Percentiles rank a stretch among this genome's conserved stretches.
Conservation (phyloP, 1,284 basidiomycete species). For the Hypsizygus ulmarius region DNA sequence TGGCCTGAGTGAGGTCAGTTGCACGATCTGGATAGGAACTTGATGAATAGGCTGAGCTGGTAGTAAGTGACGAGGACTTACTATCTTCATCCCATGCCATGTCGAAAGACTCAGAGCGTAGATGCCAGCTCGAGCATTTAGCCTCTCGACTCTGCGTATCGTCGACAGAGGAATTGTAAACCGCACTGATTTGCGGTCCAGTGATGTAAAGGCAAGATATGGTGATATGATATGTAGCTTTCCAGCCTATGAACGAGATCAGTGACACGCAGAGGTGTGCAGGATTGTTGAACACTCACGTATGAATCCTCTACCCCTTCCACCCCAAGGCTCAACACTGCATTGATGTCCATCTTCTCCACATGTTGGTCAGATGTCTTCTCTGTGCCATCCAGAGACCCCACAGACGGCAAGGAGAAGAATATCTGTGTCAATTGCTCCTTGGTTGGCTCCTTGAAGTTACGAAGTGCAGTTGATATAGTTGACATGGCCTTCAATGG, state of each 20-base stretch:
- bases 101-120: conserved; percentile 93
- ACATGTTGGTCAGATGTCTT: conserved; percentile 35
- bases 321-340: conserved; percentile 78
- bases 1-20: conserved; percentile 93
- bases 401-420: conserved; percentile 72
- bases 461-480: conserved; percentile 81
- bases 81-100: conserved; percentile 96
- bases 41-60: conserved; percentile 10
- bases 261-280: background rate
- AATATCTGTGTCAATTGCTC: conserved; percentile 80
- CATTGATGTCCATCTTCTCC: conserved; percentile 89
- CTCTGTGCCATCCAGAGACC: conserved; percentile 24
- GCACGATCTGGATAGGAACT: conserved; percentile 68
- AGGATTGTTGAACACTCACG: conserved; percentile 52
- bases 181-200: conserved; percentile 90
- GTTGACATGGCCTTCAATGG: conserved; percentile 52
- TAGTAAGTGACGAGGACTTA: conserved; percentile 39
- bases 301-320: conserved; percentile 89
- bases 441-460: conserved; percentile 88
- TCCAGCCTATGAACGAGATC: conserved; percentile 63
- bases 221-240: conserved; percentile 88
- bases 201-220: conserved; percentile 88
- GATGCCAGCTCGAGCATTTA: conserved; percentile 89
- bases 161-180: conserved; percentile 93
- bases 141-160: conserved; percentile 91